phyloP scores from a whole-genome alignment of 2,329 filamentous ascomycete species.

The Rhynchosporium graminicola region DNA sequence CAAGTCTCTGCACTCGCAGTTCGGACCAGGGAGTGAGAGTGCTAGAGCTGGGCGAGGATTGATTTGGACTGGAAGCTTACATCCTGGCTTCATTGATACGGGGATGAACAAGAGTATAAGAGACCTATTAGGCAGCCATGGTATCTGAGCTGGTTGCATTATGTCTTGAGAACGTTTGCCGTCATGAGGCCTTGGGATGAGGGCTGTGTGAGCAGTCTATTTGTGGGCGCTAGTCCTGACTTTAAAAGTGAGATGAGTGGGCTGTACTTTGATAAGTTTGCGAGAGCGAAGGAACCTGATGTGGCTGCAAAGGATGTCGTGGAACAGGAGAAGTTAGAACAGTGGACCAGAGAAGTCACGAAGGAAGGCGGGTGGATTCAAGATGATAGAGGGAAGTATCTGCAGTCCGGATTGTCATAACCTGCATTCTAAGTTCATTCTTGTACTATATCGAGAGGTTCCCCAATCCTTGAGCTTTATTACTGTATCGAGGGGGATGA shows the following conservation, averaged over 20 bases:
- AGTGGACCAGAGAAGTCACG: conserved; percentile 25
- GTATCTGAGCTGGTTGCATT: conserved; percentile 23
- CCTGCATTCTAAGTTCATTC: neutral
- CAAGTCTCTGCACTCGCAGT: conserved; percentile 24
- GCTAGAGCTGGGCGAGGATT: conserved; percentile 22
- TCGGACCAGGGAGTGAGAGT: conserved; percentile 23
- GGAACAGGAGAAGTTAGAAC: conserved; percentile 21
- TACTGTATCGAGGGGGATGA: too few relatives aligned
- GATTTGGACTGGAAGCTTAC: conserved; percentile 26
- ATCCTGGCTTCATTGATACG: conserved; percentile 28
- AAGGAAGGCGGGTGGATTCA: conserved; percentile 25
- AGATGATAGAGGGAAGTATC: neutral
- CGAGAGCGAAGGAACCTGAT: conserved; percentile 17
- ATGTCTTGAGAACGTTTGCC: conserved; percentile 14
- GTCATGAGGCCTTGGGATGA: conserved; percentile 24
- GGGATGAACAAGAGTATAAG: conserved; percentile 23
- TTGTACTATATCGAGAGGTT: neutral
- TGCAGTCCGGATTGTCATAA: neutral
- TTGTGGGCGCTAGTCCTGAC: conserved; percentile 24
- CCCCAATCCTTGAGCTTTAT: neutral
- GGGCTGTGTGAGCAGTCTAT: conserved; percentile 24
- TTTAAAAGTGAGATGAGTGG: conserved; percentile 27
- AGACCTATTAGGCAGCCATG: conserved; percentile 13
- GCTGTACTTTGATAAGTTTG: conserved; percentile 25
- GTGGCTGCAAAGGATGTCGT: conserved; percentile 15